These are phyloP conservation scores for Annona squamosa DNA, from an alignment of 164 flowering plant genomes.

Conservation along the genomic window DNA sequence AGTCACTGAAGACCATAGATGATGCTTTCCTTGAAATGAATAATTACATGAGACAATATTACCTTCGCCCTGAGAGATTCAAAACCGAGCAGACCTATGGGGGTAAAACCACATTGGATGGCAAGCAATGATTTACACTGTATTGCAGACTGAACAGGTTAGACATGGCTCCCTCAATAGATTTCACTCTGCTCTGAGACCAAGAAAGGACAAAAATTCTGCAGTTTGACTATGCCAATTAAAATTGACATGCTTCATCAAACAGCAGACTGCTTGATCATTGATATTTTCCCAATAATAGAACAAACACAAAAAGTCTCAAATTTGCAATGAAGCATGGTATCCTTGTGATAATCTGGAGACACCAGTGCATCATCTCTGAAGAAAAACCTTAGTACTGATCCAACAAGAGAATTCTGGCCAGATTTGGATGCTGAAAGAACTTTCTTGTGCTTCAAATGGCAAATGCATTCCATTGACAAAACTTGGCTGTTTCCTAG, in stretches of 20 bases:
- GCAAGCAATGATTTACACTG: conserved; percentile 6
- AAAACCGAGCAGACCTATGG: neutral
- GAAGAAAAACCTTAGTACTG: conserved; percentile 38
- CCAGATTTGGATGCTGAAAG: conserved; percentile 11
- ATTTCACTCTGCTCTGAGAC: conserved; percentile 6
- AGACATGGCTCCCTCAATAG: conserved; percentile 15
- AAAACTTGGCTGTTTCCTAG: conserved; percentile 16
- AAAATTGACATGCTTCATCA: neutral
- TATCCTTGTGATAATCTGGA: conserved; percentile 35
- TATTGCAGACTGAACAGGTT: conserved; percentile 16
- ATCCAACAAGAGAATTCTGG: conserved; percentile 14
- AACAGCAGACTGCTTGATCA: conserved; percentile 30
- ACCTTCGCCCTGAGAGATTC: neutral
- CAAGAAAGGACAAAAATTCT: conserved; percentile 12
- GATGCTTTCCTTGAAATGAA: neutral
- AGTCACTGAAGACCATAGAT: neutral
- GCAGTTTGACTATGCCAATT: conserved; percentile 7
- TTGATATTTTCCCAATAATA: conserved; percentile 47
- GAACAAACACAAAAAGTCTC: conserved; percentile 69
- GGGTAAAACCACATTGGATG: conserved; percentile 2
- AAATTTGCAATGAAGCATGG: conserved; percentile 58
- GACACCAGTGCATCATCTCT: conserved; percentile 58
- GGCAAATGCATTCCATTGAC: conserved; percentile 49
- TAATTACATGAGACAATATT: conserved; percentile 5
- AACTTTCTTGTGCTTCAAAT: conserved; percentile 19